These are phyloP conservation scores for Microcyclosporella mali DNA, from an alignment of 2,329 filamentous ascomycete genomes.

Conservation along the genomic window DNA sequence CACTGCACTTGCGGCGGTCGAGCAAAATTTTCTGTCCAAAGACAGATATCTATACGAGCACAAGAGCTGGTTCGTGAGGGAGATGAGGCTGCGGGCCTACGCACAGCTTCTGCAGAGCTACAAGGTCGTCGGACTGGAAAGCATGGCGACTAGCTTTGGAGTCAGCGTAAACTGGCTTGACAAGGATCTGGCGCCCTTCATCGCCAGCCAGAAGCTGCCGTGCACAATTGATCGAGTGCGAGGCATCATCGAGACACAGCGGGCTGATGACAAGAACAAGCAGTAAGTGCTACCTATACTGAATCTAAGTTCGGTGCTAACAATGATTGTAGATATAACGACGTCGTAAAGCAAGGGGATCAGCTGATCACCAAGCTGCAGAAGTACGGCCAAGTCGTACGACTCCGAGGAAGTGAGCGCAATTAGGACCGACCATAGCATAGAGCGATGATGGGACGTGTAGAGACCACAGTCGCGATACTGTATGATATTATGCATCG, in stretches of 20 bases:
- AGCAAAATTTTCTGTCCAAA: slow-evolving; percentile 88
- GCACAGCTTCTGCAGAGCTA: slow-evolving; percentile 97
- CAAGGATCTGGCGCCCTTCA: slow-evolving; percentile 92
- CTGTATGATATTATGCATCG: background rate
- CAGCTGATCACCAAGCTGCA: slow-evolving; percentile 97
- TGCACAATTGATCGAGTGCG: slow-evolving; percentile 97
- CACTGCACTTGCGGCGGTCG: slow-evolving; percentile 76
- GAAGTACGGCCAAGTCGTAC: slow-evolving; percentile 96
- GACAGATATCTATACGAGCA: slow-evolving; percentile 96
- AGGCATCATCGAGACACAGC: slow-evolving; percentile 95
- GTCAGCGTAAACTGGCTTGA: slow-evolving; percentile 95
- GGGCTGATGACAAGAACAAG: slow-evolving; percentile 98
- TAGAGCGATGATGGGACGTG: background rate
- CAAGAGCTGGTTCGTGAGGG: slow-evolving; percentile 92
- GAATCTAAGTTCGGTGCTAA: background rate
- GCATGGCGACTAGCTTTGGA: slow-evolving; percentile 95
- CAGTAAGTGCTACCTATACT: slow-evolving; percentile 46
- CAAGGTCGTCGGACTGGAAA: slow-evolving; percentile 89
- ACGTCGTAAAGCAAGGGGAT: slow-evolving; percentile 95
- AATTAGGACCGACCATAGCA: slow-evolving; percentile 46
- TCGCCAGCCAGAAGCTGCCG: slow-evolving; percentile 85
- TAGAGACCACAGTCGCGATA: background rate
- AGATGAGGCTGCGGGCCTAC: slow-evolving; percentile 95
- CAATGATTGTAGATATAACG: slow-evolving; percentile 60
- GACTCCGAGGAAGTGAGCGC: slow-evolving; percentile 88